Conservation (phyloP, 371 early-diverging fungal genomes). For the Lichtheimia corymbifera region DNA sequence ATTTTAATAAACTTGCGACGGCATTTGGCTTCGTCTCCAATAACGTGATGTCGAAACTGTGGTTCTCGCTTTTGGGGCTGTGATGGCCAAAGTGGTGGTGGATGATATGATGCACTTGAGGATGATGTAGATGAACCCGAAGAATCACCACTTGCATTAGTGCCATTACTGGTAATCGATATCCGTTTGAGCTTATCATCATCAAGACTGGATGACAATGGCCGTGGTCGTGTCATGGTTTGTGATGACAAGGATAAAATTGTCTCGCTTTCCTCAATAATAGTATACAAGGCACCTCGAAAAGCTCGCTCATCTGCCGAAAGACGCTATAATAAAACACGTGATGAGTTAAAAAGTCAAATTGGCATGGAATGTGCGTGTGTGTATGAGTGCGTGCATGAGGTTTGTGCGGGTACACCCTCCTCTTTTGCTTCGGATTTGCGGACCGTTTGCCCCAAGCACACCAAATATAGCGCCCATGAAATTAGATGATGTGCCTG, state of each 20-base stretch:
- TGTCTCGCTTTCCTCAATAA: constrained; percentile 17
- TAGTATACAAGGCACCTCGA: constrained; percentile 11
- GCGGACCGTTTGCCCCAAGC: no score
- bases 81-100: constrained; percentile 5
- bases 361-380: no score
- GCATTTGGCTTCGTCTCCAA: constrained; percentile 23
- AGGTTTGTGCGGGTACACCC: no score
- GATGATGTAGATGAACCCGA: background rate
- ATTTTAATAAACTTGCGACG: constrained; percentile 23
- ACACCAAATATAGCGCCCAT: no score
- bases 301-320: no score
- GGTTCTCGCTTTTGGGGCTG: constrained; percentile 3
- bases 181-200: no score
- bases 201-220: background rate
- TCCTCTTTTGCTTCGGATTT: no score
- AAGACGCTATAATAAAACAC: no score
- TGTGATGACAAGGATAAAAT: background rate
- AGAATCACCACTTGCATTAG: background rate
- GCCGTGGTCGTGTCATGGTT: no score
- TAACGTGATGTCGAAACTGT: background rate
- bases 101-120: background rate
- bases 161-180: background rate
- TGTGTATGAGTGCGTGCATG: no score
- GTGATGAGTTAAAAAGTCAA: no score
- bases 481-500: no score